A percentile compares a stretch with the other conserved stretches of the same genome.
Evolutionary conservation across 2,329 filamentous ascomycete species (phyloP).

Genomic region (Intubia oerlemansii): DNA sequence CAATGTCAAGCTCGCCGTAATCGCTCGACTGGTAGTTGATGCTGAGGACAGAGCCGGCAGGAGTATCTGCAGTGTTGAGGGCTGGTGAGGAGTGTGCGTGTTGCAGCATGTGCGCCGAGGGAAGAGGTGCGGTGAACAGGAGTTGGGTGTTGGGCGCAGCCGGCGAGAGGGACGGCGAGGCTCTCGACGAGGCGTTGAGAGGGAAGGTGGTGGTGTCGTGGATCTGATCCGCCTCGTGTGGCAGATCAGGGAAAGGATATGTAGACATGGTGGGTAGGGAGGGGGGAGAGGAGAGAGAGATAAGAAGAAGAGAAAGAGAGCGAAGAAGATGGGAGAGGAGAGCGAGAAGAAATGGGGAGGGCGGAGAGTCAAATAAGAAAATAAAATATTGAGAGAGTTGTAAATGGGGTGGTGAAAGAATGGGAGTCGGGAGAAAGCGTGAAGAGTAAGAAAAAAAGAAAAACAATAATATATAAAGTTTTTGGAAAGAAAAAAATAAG

Average conservation of each 20-base stretch:
- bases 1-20: conserved; percentile 17
- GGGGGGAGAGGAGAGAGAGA: neutral
- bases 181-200: conserved; percentile 10
- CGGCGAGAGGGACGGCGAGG: conserved; percentile 3
- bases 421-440: neutral
- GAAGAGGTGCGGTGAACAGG: conserved; percentile 17
- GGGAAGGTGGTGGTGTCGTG: no score
- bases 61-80: conserved; percentile 20
- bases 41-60: conserved; percentile 26
- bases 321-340: neutral
- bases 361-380: conserved; percentile 1
- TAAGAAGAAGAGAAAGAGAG: conserved; percentile 2
- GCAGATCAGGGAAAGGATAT: conserved; percentile 11
- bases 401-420: neutral
- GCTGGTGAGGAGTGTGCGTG: conserved; percentile 20
- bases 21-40: conserved; percentile 27
- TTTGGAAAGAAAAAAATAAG: no score
- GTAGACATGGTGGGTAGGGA: conserved; percentile 12
- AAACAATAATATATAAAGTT: neutral
- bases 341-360: neutral
- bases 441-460: neutral
- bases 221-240: no score
- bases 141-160: conserved; percentile 8
- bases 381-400: neutral
- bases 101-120: conserved; percentile 20